Percentiles rank a stretch among this genome's conserved stretches.
Evolutionary conservation across 441 rosid species (phyloP).

Genomic region (Gossypium aridum): DNA sequence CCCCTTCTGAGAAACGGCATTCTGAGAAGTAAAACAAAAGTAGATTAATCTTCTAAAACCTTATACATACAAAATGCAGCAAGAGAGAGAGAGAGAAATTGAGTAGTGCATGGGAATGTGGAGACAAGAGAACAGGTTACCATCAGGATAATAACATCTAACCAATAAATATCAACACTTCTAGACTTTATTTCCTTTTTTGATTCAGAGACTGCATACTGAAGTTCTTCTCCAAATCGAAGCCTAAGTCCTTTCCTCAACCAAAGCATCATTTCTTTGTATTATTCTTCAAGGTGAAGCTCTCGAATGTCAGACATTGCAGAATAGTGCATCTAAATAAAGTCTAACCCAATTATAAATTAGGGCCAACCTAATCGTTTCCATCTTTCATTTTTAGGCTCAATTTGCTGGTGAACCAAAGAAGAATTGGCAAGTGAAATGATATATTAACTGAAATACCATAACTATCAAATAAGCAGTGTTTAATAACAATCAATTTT

Average conservation of each 20-base stretch:
- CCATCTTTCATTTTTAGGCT: neutral
- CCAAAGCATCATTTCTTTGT: neutral
- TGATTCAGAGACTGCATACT: neutral
- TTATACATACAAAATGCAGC: neutral
- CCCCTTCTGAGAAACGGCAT: constrained; percentile 73
- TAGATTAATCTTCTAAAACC: constrained; percentile 18
- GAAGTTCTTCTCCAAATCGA: neutral
- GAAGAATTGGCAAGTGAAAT: neutral
- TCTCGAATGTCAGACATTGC: neutral
- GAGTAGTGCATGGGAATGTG: neutral
- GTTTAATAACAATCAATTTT: neutral
- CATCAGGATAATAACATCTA: neutral
- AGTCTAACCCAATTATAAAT: neutral
- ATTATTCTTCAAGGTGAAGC: neutral
- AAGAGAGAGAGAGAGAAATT: neutral
- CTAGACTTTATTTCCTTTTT: neutral
- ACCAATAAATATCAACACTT: neutral
- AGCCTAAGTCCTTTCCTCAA: neutral
- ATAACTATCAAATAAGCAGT: constrained; percentile 1
- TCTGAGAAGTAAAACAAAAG: constrained; percentile 45
- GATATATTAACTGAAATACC: neutral
- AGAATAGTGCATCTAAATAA: neutral
- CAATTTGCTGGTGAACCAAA: neutral
- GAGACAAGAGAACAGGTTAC: neutral
- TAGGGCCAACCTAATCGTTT: neutral